Percentiles rank a stretch among this genome's conserved stretches.
Conservation (phyloP, 371 early-diverging fungal species). For the Encephalitozoon romaleae region DNA sequence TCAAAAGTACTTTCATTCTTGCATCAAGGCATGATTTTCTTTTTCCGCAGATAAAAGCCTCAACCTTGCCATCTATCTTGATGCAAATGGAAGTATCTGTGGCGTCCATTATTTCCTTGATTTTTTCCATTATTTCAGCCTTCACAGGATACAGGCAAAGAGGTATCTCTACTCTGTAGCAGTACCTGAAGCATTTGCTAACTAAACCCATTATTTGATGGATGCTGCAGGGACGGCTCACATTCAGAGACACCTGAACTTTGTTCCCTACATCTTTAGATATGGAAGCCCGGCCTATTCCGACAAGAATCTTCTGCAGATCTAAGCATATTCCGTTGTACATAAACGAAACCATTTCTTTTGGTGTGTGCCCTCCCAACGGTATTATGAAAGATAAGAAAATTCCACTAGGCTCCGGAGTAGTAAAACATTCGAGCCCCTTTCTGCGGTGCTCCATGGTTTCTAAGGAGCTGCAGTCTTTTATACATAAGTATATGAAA, state of each 20-base stretch:
- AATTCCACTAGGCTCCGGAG: background rate
- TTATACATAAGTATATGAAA: background rate
- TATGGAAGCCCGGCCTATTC: background rate
- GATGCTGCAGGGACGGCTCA: background rate
- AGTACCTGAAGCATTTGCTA: background rate
- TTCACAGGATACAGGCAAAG: slow-evolving; percentile 12
- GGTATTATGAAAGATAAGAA: background rate
- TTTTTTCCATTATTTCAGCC: background rate
- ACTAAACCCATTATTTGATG: background rate
- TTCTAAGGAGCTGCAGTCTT: background rate
- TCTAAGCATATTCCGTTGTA: slow-evolving; percentile 10
- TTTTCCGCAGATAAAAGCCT: slow-evolving; percentile 18
- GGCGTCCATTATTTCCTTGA: background rate
- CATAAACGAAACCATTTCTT: background rate
- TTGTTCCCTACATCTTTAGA: background rate
- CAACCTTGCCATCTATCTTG: slow-evolving; percentile 3
- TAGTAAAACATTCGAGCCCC: background rate
- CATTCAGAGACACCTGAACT: background rate
- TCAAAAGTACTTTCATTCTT: slow-evolving; percentile 13
- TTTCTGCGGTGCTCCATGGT: background rate
- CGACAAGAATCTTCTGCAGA: background rate
- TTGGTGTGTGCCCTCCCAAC: background rate
- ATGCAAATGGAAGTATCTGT: background rate
- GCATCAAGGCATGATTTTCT: background rate
- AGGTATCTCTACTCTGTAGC: slow-evolving; percentile 7